Base-by-base conservation (phyloP, 2,329 filamentous ascomycete genomes). In the Nemania serpens region DNA sequence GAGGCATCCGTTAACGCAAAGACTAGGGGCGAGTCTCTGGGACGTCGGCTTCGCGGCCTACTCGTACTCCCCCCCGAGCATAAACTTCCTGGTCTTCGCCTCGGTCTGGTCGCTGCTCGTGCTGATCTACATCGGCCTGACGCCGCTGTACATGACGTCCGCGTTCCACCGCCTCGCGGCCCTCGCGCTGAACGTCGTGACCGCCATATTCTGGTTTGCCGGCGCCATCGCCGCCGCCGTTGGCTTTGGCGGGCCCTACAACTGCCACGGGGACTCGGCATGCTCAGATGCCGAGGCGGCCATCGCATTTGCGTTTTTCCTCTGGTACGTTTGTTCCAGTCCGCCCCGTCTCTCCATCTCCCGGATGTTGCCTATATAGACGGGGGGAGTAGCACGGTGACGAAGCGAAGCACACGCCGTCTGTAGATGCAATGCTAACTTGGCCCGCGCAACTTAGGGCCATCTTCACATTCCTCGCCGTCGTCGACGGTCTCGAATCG, bases 181-280 rank as follows among this genome's bases (percentile, higher is more conserved):
- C 15, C 79, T 93, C 17, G 87, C 70, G 1, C 80, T 91, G 34
- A 90, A 96, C 70, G 80, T 79, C 48, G 67, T 95, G 22, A 95
- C 91, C 10, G 88, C 89, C 77, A 81, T 96, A 58, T 96, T 96
- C 80, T 97, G 93, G 93, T 95, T 97, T 72, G 88, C 89, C 0
- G 92, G 91, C 6, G 90, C 92, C 69, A 88, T 96, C 66, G 91
- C 91, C 0, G 76, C 93, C 11, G 91, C 89, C 0, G 88, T 87
- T 18, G 81, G 81, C 57, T 76, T 92, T 59, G 84, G 84, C 55
- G 81, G 84, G 15, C 78, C 84, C 0, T 75, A 73, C 9, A 78
- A 82, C 58, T 88, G 86, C 71, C 80, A 77, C 43, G 78, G 76
- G 50, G 78, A 80, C 43, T 78, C 75, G 17, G 80, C 79, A 15